Percentiles rank a stretch among this genome's conserved stretches.
Conservation (phyloP, 495 filamentous ascomycete species). For the Aspergillus incahuasiensis region DNA sequence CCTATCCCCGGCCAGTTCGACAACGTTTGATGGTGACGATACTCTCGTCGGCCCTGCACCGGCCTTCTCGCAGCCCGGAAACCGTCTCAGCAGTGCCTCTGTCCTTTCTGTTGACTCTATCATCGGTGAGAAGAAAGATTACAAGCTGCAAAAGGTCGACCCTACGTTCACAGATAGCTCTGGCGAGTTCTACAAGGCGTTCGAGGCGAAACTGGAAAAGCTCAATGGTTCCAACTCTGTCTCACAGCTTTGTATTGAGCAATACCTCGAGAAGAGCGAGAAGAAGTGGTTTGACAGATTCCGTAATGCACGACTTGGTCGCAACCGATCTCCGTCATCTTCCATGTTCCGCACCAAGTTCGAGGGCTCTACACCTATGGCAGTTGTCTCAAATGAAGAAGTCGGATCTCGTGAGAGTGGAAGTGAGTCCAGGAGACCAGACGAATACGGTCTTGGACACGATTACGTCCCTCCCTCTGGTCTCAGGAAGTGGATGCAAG, state of each 20-base stretch:
- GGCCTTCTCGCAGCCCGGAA: conserved; percentile 32
- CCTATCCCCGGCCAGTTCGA: conserved; percentile 28
- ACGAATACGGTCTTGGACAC: conserved; percentile 59
- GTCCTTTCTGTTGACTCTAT: conserved; percentile 51
- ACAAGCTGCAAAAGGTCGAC: conserved; percentile 63
- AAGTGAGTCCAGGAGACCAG: conserved; percentile 23
- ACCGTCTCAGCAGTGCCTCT: conserved; percentile 42
- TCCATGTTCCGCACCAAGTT: conserved; percentile 36
- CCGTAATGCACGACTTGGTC: conserved; percentile 52
- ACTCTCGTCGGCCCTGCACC: conserved; percentile 29
- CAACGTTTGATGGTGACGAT: conserved; percentile 39
- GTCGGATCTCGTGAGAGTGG: conserved; percentile 35
- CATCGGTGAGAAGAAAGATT: conserved; percentile 58
- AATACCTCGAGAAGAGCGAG: conserved; percentile 63
- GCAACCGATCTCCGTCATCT: conserved; percentile 42
- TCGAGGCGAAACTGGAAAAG: conserved; percentile 55
- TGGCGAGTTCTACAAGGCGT: conserved; percentile 56
- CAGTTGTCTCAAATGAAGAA: conserved; percentile 36
- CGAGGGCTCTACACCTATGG: conserved; percentile 29
- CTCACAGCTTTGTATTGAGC: conserved; percentile 60
- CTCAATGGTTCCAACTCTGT: conserved; percentile 55
- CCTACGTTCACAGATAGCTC: conserved; percentile 67
- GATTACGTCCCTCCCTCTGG: conserved; percentile 65
- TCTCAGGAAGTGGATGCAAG: conserved; percentile 49
- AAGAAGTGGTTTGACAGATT: conserved; percentile 67